Evolutionary conservation across 148 eudicot species (phyloP), one percentile per base, ranked within the genome.

Genomic region (Persicaria maculosa): DNA sequence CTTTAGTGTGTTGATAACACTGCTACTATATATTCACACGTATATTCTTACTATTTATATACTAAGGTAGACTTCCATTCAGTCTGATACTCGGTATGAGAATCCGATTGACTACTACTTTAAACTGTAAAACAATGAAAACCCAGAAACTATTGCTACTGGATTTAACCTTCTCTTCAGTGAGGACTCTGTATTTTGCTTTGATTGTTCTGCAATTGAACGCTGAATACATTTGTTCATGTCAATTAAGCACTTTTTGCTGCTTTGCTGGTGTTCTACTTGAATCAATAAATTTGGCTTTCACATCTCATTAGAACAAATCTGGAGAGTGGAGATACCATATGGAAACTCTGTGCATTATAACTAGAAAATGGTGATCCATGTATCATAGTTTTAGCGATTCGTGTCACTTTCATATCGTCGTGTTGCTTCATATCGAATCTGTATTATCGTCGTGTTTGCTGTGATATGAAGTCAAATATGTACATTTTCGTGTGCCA

Each of bases 61-160:
- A 72, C 58, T 72, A 48, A 47, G 55, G 31, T 72, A 72, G 74
- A 72, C 17, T 48, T 47, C 12, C 74, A 72, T 9, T 72, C 74
- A 50, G 22, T 72, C 54, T 72, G 74, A 72, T 50, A 46, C 44
- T 72, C 47, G n/a, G 55, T 72, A 45, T 72, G 55, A 48, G 74
- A 48, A 36, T 65, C 47, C 48, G 74, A 47, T 48, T 48, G 74
- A 72, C 44, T 47, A 52, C 57, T 31, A 31, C 40, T 72, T 48
- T 52, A 47, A 46, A 72, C 58, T 48, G 74, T 72, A 48, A n/a
- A 72, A 72, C 44, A 5, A 11, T 36, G 17, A 65, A 40, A 65
- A 36, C 19, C 70, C 70, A 65, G 17, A 65, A 40, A 65, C 17
- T 65, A 40, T 46, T 62, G 68, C 68, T 65, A 46, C 68, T 62